Evolutionary conservation across 345 rosid genomes (phyloP).

Genomic region (Syzygium aqueum): DNA sequence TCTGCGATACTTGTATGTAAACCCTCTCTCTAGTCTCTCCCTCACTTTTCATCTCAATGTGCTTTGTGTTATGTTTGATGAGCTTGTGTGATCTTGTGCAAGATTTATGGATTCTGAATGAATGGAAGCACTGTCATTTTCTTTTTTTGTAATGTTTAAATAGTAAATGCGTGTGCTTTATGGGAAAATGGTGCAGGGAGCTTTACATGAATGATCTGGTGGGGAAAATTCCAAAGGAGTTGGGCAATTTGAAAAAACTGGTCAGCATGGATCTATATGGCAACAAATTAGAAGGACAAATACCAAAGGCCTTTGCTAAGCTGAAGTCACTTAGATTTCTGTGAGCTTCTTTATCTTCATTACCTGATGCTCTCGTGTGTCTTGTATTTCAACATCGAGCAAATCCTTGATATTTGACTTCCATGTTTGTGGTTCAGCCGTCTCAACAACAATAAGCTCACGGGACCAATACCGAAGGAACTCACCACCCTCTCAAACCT

Average conservation of each 20-base stretch:
- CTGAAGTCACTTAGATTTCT: conserved; percentile 59
- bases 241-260: conserved; percentile 49
- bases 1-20: conserved; percentile 51
- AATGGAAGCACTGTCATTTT: neutral
- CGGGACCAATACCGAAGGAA: conserved; percentile 58
- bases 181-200: conserved; percentile 35
- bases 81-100: neutral
- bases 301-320: conserved; percentile 54
- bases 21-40: neutral
- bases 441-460: conserved; percentile 53
- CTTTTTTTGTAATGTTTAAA: neutral
- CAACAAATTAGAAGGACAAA: conserved; percentile 45
- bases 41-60: neutral
- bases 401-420: neutral
- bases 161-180: neutral
- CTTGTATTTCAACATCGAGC: neutral
- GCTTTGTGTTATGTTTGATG: neutral
- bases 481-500: conserved; percentile 45
- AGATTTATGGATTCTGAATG: neutral
- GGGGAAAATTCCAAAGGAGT: conserved; percentile 47
- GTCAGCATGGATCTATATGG: conserved; percentile 53
- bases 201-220: conserved; percentile 40
- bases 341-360: conserved; percentile 22
- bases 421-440: conserved; percentile 24
- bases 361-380: neutral